These are phyloP conservation scores for Herpetospermum pedunculosum DNA, from an alignment of 306 rosid species.

Conservation along the genomic window DNA sequence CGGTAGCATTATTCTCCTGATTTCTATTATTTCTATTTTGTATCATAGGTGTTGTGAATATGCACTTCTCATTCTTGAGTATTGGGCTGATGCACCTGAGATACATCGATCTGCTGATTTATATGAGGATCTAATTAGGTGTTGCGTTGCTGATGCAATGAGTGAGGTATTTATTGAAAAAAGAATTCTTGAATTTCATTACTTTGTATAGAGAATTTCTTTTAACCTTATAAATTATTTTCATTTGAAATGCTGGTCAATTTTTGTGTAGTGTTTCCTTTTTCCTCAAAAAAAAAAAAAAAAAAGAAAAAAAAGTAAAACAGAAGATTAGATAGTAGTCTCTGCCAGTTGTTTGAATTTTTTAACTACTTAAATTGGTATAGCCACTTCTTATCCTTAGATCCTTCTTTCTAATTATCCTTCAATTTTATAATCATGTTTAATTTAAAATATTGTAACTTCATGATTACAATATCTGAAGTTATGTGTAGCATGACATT, in stretches of 20 bases:
- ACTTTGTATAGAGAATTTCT: not conserved
- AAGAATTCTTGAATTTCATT: not conserved
- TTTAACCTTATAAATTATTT: not conserved
- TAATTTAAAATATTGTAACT: not conserved
- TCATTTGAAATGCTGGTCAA: not conserved
- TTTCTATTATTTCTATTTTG: constrained; percentile 14
- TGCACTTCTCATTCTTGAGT: constrained; percentile 81
- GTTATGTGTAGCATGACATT: not conserved
- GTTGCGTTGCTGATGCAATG: constrained; percentile 98
- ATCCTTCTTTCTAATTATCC: not conserved
- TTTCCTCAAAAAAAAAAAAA: not conserved
- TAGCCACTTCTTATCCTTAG: not conserved
- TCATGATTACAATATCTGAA: not conserved
- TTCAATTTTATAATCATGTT: not conserved
- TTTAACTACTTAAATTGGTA: not conserved
- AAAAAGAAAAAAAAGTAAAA: not conserved
- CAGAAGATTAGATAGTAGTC: not conserved
- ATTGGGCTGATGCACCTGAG: constrained; percentile 99
- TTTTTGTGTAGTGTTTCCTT: not conserved
- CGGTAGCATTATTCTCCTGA: constrained; percentile 9
- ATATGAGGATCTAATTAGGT: constrained; percentile 82
- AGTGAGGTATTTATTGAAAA: constrained; percentile 61
- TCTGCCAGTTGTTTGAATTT: not conserved
- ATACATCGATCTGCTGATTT: constrained; percentile 76
- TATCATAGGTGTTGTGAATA: constrained; percentile 86